Conservation (phyloP, 352 stramenopile genomes). For the Globisporangium uncinulatum region DNA sequence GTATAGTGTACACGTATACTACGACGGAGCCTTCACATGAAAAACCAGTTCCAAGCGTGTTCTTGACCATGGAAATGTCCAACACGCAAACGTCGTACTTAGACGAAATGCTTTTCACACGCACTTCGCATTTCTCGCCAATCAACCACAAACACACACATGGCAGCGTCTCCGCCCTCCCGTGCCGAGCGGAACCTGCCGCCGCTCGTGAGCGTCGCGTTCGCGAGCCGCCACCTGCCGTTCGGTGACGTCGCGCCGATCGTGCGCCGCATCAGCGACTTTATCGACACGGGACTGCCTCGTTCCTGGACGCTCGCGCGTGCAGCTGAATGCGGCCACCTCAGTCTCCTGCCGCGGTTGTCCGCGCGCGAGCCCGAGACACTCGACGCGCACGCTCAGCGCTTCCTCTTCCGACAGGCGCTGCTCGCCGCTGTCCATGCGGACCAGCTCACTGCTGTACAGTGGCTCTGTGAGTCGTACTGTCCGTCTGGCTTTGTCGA, state of each 20-base stretch:
- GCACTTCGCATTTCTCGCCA: no score
- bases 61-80: no score
- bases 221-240: background rate
- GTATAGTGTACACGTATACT: no score
- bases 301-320: conserved; percentile 5
- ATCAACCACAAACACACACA: no score
- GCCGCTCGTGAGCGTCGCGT: conserved; percentile 6
- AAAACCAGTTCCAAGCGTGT: no score
- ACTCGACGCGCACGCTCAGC: background rate
- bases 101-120: no score
- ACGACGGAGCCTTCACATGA: no score
- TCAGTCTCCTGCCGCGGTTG: conserved; percentile 1
- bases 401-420: conserved; percentile 5
- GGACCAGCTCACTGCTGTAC: conserved; percentile 9
- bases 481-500: conserved; percentile 7
- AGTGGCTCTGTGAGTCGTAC: conserved; percentile 12
- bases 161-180: no score
- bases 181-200: background rate
- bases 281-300: conserved; percentile 4
- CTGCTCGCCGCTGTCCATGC: background rate
- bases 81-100: no score
- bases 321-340: background rate
- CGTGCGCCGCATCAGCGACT: conserved; percentile 4
- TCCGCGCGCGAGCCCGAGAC: background rate
- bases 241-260: conserved; percentile 3